A percentile compares a stretch with the other conserved stretches of the same genome.
phyloP scores from a whole-genome alignment of 371 early-diverging fungal genomes.

The Mortierella sp. region DNA sequence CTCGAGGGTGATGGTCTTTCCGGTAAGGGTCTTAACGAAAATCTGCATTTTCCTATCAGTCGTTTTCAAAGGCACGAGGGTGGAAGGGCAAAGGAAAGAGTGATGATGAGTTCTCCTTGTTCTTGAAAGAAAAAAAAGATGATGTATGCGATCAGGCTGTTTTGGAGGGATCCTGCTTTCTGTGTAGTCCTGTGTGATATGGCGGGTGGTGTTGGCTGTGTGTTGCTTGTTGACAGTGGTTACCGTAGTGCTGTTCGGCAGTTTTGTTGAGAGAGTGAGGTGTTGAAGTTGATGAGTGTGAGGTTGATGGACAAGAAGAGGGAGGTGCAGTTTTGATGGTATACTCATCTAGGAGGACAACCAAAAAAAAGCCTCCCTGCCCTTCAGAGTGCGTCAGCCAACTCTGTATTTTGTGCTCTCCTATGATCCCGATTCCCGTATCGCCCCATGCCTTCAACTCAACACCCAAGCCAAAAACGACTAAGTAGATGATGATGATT shows the following conservation, averaged over 20 bases:
- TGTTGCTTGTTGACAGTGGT: background rate
- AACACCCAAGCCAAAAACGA: background rate
- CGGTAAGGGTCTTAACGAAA: slow-evolving; percentile 99
- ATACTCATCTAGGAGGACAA: background rate
- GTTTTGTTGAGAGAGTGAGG: background rate
- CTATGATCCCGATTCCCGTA: background rate
- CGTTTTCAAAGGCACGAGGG: background rate
- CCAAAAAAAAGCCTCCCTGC: background rate
- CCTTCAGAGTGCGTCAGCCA: background rate
- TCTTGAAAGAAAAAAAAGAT: background rate
- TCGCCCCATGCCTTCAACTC: background rate
- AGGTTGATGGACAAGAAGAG: background rate
- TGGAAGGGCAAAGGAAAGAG: background rate
- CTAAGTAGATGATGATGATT: too few relatives aligned
- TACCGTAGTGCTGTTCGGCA: background rate
- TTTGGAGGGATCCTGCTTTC: background rate
- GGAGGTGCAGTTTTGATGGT: background rate
- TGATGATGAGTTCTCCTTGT: slow-evolving; percentile 4
- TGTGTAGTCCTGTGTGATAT: background rate
- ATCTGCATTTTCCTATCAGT: slow-evolving; percentile 34
- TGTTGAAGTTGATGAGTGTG: background rate
- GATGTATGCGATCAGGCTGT: background rate
- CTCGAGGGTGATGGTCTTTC: slow-evolving; percentile 99
- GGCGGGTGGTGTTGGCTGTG: background rate
- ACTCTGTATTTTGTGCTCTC: background rate